Evolutionary conservation across 1,284 basidiomycete species (phyloP).

Genomic region (Moesziomyces antarcticus): DNA sequence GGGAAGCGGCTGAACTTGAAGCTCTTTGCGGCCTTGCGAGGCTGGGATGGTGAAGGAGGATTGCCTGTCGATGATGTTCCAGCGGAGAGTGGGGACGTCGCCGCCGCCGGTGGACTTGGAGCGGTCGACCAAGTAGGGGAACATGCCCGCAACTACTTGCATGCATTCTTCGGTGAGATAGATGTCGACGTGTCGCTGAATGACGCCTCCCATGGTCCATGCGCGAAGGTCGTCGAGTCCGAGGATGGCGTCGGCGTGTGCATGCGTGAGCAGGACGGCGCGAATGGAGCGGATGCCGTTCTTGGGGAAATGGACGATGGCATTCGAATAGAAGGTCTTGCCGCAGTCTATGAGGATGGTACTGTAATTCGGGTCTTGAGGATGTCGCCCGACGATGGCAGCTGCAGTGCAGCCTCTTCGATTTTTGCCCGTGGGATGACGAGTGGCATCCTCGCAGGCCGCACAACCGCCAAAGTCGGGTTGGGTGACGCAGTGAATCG

Average conservation of each 20-base stretch:
- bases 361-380: conserved; percentile 20
- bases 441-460: conserved; percentile 55
- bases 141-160: conserved; percentile 52
- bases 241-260: conserved; percentile 63
- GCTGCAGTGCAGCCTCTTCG: conserved; percentile 56
- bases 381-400: conserved; percentile 41
- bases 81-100: conserved; percentile 59
- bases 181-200: conserved; percentile 59
- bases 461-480: conserved; percentile 46
- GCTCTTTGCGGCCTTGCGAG: conserved; percentile 17
- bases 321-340: conserved; percentile 62
- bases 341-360: conserved; percentile 65
- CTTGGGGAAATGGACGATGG: conserved; percentile 42
- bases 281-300: conserved; percentile 53
- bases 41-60: conserved; percentile 31
- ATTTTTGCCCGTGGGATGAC: conserved; percentile 55
- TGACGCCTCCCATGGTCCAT: conserved; percentile 61
- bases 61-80: conserved; percentile 59
- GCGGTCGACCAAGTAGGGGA: conserved; percentile 62
- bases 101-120: conserved; percentile 61
- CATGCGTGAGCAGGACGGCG: conserved; percentile 63
- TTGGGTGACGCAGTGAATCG: conserved; percentile 57
- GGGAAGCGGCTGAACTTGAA: conserved; percentile 51
- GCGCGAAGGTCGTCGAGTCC: conserved; percentile 62
- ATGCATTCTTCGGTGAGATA: conserved; percentile 59